Percentiles rank a stretch among this genome's conserved stretches.
These are phyloP conservation scores for Mycosphaerella sp. DNA, from an alignment of 2,329 filamentous ascomycete genomes.

Conservation along the genomic window DNA sequence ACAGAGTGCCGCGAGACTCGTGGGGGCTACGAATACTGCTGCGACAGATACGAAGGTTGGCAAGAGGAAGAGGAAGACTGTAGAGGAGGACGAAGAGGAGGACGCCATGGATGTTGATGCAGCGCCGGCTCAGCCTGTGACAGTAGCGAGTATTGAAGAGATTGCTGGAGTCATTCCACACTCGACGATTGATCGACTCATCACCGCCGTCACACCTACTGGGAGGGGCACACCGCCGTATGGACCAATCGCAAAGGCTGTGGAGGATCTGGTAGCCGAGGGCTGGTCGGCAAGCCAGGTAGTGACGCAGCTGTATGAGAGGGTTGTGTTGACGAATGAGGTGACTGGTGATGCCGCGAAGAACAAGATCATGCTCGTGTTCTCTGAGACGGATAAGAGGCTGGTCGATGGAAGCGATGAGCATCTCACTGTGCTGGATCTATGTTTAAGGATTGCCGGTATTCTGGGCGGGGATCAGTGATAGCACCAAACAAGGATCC, in stretches of 20 bases:
- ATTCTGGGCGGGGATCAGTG: slow-evolving; percentile 16
- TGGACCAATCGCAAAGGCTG: slow-evolving; percentile 65
- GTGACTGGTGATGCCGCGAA: slow-evolving; percentile 77
- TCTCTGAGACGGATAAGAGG: slow-evolving; percentile 91
- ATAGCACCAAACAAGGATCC: not conserved
- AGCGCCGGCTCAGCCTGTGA: slow-evolving; percentile 46
- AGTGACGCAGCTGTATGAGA: slow-evolving; percentile 76
- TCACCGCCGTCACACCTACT: slow-evolving; percentile 63
- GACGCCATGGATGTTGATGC: slow-evolving; percentile 48
- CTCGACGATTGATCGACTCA: slow-evolving; percentile 60
- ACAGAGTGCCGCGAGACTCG: slow-evolving; percentile 85
- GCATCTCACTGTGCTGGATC: slow-evolving; percentile 81
- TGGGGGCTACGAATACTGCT: slow-evolving; percentile 52
- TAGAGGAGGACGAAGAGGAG: slow-evolving; percentile 51
- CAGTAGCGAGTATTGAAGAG: slow-evolving; percentile 77
- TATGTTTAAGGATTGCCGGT: slow-evolving; percentile 63
- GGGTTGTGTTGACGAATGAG: slow-evolving; percentile 70
- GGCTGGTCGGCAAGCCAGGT: slow-evolving; percentile 95
- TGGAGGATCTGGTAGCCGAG: slow-evolving; percentile 88
- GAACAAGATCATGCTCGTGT: slow-evolving; percentile 79
- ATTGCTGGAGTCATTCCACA: slow-evolving; percentile 92
- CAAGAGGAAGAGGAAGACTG: slow-evolving; percentile 43
- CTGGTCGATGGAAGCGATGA: slow-evolving; percentile 93
- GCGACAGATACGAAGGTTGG: slow-evolving; percentile 26
- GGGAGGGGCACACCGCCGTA: slow-evolving; percentile 55